Base-by-base conservation (phyloP, 352 stramenopile genomes). In the Pythium oligandrum region DNA sequence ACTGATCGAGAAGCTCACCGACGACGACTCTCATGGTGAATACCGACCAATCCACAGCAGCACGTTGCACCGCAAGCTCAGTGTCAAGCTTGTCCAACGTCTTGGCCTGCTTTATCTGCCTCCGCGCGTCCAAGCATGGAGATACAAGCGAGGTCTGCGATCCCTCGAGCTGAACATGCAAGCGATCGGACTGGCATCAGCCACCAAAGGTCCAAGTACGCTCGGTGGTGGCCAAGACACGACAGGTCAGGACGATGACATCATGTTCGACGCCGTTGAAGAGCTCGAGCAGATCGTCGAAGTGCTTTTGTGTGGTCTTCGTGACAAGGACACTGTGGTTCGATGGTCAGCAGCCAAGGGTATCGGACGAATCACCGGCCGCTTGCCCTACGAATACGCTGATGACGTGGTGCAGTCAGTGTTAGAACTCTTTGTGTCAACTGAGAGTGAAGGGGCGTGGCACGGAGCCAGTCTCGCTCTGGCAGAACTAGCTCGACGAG, bases 331-430 rank as follows among this genome's bases (percentile, higher is more conserved):
- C 68, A 99, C 97, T 1, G 86, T 98, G 10, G 96, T 99, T 44
- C 83, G 97, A n/a, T 99, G 97, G 97, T 98, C 94, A 2, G 94
- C 96, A 30, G 97, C 97, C n/a, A 99, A 99, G 64, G 97, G 96
- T 10, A 92, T 99, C 45, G 97, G 96, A 6, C 83, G 97, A 5
- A 88, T 99, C 53, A 98, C 95, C 2, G 90, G 95, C 34, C 82
- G 97, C 1, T 71, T 99, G 10, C 93, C 95, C 2, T 90, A 89
- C 44, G 76, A 92, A 38, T 98, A 97, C 64, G 96, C 92, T 0
- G 94, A 99, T 48, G 97, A 99, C 66, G 96, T 99, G 17, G 86
- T 99, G 0, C 88, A 97, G 66, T 96, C 92, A 6, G 85, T 99
- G 8, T 57, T 99, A 10, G 80, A 97, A 54, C 76, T 98, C 4